Base-by-base conservation (phyloP, 805 yeast genomes). In the Danielozyma ontarioensis region DNA sequence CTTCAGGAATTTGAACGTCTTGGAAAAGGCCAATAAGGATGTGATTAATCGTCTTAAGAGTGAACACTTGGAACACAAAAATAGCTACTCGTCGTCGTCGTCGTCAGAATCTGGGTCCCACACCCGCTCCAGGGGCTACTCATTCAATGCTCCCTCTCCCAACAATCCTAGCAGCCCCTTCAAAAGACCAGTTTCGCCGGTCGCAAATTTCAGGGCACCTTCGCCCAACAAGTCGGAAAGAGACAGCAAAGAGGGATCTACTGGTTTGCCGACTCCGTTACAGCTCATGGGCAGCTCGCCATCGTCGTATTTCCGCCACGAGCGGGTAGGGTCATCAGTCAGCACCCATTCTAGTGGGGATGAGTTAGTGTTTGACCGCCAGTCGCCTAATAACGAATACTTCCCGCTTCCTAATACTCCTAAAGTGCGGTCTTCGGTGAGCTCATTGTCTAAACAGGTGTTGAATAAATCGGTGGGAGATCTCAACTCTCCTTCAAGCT, bases 21-120 rank as follows among this genome's bases (percentile, higher is more conserved):
- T 94, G 35, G 97, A 93, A 46, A 84, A 83, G 48, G 97, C 96
- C 6, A 93, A 93, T 52, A 87, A 86, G 51, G 97, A 89, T 59
- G 89, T 84, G 11, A 87, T 93, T 42, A 84, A 85, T 49, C 67
- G 96, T 41, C 72, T 93, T 51, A 84, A 88, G 50, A 80, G 71
- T 19, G 97, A 90, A 53, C 95, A 86, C 55, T 44, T 80, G 42
- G 85, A 79, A 42, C 79, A 76, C 45, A 65, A 60, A 40, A 66
- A 60, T 35, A 70, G 76, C 31, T 55, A 65, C 28, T 68, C 80
- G 5, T 59, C 72, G 1, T 65, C 78, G 0, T 66, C 76, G 2
- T 68, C 75, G 4, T n/a, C n/a, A n/a, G 76, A 68, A 6, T 58
- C 68, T 1, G 53, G 64, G 1, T 61, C 71, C 2, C 37, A 48